phyloP scores from a whole-genome alignment of 805 yeast species.

The Kockiozyma suomiensis region DNA sequence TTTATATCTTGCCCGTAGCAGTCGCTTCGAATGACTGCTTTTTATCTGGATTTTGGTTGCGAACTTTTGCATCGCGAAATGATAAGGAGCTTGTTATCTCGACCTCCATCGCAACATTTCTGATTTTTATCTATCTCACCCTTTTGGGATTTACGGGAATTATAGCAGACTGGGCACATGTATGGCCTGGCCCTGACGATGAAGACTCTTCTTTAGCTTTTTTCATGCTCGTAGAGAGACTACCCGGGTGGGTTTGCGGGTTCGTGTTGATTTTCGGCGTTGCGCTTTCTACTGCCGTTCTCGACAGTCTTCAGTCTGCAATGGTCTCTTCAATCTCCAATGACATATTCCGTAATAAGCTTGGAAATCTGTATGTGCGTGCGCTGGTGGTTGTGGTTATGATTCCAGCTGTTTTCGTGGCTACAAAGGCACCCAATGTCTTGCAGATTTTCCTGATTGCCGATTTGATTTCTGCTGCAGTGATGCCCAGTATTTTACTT shows the following conservation, averaged over 20 bases:
- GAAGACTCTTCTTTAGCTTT: slow-evolving; percentile 66
- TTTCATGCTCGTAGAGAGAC: slow-evolving; percentile 64
- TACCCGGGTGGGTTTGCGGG: slow-evolving; percentile 87
- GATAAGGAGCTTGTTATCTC: slow-evolving; percentile 77
- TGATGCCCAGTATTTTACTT: slow-evolving; percentile 79
- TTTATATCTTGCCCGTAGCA: slow-evolving; percentile 82
- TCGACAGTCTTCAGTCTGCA: slow-evolving; percentile 87
- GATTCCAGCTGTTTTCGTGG: slow-evolving; percentile 86
- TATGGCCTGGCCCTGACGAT: slow-evolving; percentile 53
- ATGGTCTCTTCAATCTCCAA: slow-evolving; percentile 86
- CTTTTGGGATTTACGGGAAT: slow-evolving; percentile 83
- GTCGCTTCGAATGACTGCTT: slow-evolving; percentile 88
- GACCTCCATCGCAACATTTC: slow-evolving; percentile 70
- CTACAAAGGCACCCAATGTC: slow-evolving; percentile 78
- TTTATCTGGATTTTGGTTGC: slow-evolving; percentile 89
- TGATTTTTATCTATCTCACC: slow-evolving; percentile 63
- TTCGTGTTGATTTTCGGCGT: slow-evolving; percentile 75
- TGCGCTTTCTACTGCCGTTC: slow-evolving; percentile 79
- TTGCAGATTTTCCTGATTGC: slow-evolving; percentile 87
- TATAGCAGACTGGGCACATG: slow-evolving; percentile 87
- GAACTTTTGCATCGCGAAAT: slow-evolving; percentile 86
- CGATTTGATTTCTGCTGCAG: slow-evolving; percentile 83
- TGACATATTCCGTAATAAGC: slow-evolving; percentile 82
- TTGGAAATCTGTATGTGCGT: slow-evolving; percentile 68
- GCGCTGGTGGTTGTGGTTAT: slow-evolving; percentile 70